A percentile compares a stretch with the other conserved stretches of the same genome.
These are phyloP conservation scores for Biscogniauxia sp. DNA, from an alignment of 2,329 filamentous ascomycete species.

Conservation along the genomic window DNA sequence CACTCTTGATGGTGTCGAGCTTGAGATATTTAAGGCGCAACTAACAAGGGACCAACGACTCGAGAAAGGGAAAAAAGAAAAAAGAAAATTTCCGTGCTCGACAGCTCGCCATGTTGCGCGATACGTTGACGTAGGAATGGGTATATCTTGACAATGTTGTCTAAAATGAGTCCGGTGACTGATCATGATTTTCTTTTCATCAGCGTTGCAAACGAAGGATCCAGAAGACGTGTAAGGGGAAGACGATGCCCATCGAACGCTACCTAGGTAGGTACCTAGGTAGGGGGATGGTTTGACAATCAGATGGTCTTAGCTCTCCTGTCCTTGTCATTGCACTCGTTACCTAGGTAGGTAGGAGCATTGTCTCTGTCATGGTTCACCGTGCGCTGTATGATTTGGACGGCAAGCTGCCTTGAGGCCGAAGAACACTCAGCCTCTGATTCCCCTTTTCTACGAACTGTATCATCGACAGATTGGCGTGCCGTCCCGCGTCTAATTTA, in stretches of 20 bases:
- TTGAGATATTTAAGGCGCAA: neutral
- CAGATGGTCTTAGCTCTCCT: neutral
- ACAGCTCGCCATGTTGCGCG: neutral
- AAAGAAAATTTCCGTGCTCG: neutral
- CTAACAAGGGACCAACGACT: neutral
- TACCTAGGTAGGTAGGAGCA: too few relatives aligned
- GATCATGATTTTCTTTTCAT: neutral
- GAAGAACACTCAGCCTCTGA: neutral
- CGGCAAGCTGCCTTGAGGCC: neutral
- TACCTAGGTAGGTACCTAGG: too few relatives aligned
- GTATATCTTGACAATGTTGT: neutral
- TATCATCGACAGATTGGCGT: neutral
- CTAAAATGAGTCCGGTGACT: neutral
- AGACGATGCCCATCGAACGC: neutral
- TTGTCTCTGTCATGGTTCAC: neutral
- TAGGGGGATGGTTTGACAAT: neutral
- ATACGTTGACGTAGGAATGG: neutral
- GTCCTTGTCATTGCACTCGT: neutral
- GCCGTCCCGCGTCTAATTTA: neutral
- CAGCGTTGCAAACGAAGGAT: neutral
- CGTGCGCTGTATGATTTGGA: neutral
- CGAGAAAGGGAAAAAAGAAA: neutral
- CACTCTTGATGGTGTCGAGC: neutral
- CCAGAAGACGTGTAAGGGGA: too few relatives aligned
- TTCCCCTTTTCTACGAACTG: neutral